A percentile compares a stretch with the other conserved stretches of the same genome.
These are phyloP conservation scores for Oryza australiensis DNA, from an alignment of 176 grass and related monocot species.

Conservation along the genomic window DNA sequence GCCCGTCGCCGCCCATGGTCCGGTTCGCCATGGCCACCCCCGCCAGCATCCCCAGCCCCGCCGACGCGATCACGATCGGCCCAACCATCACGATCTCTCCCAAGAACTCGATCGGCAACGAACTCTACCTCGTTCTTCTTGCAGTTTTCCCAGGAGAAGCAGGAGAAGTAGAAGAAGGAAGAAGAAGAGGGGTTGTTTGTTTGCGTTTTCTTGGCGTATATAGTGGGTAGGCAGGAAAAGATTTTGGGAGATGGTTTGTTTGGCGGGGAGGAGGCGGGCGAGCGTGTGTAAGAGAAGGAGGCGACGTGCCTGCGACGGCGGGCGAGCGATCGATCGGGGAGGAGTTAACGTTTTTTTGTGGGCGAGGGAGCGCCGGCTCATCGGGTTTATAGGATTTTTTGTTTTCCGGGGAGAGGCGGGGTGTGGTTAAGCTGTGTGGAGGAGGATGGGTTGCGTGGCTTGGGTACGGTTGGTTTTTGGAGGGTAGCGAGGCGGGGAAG, in stretches of 20 bases:
- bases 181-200: background rate
- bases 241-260: conserved; percentile 18
- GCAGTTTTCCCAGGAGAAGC: too few species aligned
- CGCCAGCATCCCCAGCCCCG: conserved; percentile 82
- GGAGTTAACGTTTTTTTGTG: background rate
- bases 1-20: conserved; percentile 40
- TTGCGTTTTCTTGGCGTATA: conserved; percentile 16
- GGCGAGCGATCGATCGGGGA: too few species aligned
- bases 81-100: conserved; percentile 40
- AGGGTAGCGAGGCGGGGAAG: conserved; percentile 34
- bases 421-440: background rate
- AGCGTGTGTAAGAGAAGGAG: conserved; percentile 14
- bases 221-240: conserved; percentile 4
- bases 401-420: background rate
- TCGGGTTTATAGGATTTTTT: conserved; percentile 44
- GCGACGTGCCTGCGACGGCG: background rate
- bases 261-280: conserved; percentile 21
- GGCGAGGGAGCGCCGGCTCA: background rate
- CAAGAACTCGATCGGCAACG: background rate
- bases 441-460: background rate
- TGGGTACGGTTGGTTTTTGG: background rate
- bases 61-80: conserved; percentile 64
- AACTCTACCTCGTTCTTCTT: background rate
- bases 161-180: background rate
- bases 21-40: conserved; percentile 69